Percentiles rank a stretch among this genome's conserved stretches.
Evolutionary conservation across 2,329 filamentous ascomycete species (phyloP).

Genomic region (Thermothelomyces thermophilus): DNA sequence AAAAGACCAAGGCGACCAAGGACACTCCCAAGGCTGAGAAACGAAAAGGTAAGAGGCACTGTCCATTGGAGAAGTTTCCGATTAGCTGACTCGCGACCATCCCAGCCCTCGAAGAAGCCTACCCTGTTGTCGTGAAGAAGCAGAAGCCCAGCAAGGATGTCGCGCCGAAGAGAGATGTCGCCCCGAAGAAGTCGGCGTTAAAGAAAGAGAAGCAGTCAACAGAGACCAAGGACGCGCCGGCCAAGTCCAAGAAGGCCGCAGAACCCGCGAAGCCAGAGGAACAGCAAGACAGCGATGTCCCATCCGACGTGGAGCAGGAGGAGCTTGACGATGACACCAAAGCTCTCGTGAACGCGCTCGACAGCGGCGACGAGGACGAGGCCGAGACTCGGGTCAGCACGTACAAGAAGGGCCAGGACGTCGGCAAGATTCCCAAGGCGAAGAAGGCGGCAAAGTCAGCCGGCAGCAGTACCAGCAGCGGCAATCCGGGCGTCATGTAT

Average conservation of each 20-base stretch:
- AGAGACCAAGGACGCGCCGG: slow-evolving; percentile 15
- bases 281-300: slow-evolving; percentile 9
- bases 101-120: slow-evolving; percentile 25
- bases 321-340: slow-evolving; percentile 25
- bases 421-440: slow-evolving; percentile 41
- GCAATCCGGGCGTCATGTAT: slow-evolving; percentile 74
- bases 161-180: slow-evolving; percentile 7
- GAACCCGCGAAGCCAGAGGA: slow-evolving; percentile 18
- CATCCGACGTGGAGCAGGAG: slow-evolving; percentile 18
- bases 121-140: slow-evolving; percentile 27
- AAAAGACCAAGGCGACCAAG: slow-evolving; percentile 20
- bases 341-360: slow-evolving; percentile 24
- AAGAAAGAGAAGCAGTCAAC: slow-evolving; percentile 22
- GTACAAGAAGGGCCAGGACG: slow-evolving; percentile 27
- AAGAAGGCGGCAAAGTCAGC: slow-evolving; percentile 39
- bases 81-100: not conserved
- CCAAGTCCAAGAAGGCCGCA: slow-evolving; percentile 18
- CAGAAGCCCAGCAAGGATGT: slow-evolving; percentile 24
- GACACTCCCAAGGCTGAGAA: slow-evolving; percentile 24
- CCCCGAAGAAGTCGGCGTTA: slow-evolving; percentile 16
- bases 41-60: slow-evolving; percentile 24
- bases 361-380: slow-evolving; percentile 24
- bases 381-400: slow-evolving; percentile 18
- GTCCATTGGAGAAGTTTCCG: not conserved
- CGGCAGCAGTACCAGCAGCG: slow-evolving; percentile 37